Base-by-base conservation (phyloP, 2,329 filamentous ascomycete species). In the Incumbomyces delicatus region DNA sequence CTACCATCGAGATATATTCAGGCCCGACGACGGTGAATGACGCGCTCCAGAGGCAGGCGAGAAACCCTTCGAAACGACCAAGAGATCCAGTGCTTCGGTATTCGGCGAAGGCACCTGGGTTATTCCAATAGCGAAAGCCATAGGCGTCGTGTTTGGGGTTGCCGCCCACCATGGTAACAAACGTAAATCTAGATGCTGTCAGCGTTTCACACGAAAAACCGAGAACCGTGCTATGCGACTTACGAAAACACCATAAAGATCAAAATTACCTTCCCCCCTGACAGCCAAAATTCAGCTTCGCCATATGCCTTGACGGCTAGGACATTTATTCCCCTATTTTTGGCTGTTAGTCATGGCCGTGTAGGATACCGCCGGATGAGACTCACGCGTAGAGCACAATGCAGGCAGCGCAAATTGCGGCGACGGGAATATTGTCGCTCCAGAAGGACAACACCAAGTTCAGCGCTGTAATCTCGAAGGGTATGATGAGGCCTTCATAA, bases 151-250 rank as follows among this genome's bases (percentile, higher is more conserved):
- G 70, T 1, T 77, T 60, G 0, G 87, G 86, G 54, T 88, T 89
- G 3, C 83, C 86, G 5, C 86, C 86, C 1, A 89, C 69, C 80
- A 89, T 89, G 49, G 81, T 79, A 52, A 92, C 72, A 58, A 92
- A 85, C 11, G 86, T 88, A 65, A 85, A 41, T n/a, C n/a, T n/a
- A n/a, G n/a, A n/a, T n/a, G n/a, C n/a, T n/a, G n/a, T n/a, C n/a
- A n/a, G n/a, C n/a, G n/a, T n/a, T n/a, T n/a, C n/a, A n/a, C n/a
- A n/a, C n/a, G n/a, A n/a, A n/a, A n/a, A n/a, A n/a, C n/a, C n/a
- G n/a, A n/a, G n/a, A n/a, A n/a, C n/a, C n/a, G n/a, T n/a, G n/a
- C n/a, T n/a, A n/a, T n/a, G n/a, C n/a, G n/a, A n/a, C n/a, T n/a
- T n/a, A n/a, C 30, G 45, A 83, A 51, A 90, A 81, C 13, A 63